phyloP scores from a whole-genome alignment of 164 flowering plant genomes.

The Nymphaea colorata region DNA sequence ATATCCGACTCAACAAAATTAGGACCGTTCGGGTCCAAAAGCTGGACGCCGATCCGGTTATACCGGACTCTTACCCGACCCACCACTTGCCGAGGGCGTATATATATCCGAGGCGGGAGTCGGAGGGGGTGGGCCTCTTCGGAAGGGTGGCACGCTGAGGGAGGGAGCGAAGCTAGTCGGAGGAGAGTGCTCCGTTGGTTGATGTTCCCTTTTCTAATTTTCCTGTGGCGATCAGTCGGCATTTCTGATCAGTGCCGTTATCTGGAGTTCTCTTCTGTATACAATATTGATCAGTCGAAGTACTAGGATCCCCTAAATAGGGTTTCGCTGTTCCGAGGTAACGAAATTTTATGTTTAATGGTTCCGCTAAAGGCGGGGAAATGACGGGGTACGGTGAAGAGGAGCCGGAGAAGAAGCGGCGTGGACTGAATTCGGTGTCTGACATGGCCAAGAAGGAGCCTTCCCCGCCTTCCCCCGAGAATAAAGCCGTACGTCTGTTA shows the following conservation, averaged over 20 bases:
- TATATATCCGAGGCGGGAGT: too few species aligned
- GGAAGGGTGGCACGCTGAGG: too few species aligned
- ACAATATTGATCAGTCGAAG: neutral
- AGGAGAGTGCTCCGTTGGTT: too few species aligned
- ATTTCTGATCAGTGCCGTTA: neutral
- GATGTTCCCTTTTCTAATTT: too few species aligned
- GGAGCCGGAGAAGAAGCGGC: slow-evolving; percentile 20
- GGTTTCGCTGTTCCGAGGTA: neutral
- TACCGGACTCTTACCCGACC: too few species aligned
- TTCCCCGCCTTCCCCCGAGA: slow-evolving; percentile 9
- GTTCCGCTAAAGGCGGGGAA: slow-evolving; percentile 9
- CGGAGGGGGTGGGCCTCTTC: too few species aligned
- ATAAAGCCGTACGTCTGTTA: slow-evolving; percentile 11
- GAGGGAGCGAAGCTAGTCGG: too few species aligned
- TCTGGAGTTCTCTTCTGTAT: neutral
- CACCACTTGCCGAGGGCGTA: too few species aligned
- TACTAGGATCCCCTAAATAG: neutral
- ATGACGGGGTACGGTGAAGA: slow-evolving; percentile 17
- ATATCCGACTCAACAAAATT: too few species aligned
- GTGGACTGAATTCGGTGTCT: slow-evolving; percentile 13
- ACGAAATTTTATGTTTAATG: slow-evolving; percentile 8
- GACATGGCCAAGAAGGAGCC: slow-evolving; percentile 17
- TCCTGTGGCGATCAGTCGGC: neutral
- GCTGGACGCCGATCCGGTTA: too few species aligned
- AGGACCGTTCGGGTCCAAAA: too few species aligned